phyloP scores from a whole-genome alignment of 257 asterid genomes.

The Penstemon eatonii region DNA sequence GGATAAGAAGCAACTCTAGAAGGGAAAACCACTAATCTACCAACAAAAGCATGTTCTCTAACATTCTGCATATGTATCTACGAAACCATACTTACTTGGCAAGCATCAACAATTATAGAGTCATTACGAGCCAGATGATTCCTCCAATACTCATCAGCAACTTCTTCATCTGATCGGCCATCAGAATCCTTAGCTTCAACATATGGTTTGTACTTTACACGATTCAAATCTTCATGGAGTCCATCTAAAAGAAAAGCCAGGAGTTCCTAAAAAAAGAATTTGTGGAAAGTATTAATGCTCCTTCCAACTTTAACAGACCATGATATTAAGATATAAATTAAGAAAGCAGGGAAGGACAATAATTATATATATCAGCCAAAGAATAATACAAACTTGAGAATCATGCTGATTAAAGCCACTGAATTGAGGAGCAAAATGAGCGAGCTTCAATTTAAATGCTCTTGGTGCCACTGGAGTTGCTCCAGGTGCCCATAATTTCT shows the following conservation, averaged over 20 bases:
- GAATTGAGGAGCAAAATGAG: conserved; percentile 97
- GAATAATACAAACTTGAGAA: conserved; percentile 71
- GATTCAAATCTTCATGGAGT: conserved; percentile 97
- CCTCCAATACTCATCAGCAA: conserved; percentile 91
- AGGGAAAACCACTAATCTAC: neutral
- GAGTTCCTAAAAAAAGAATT: conserved; percentile 65
- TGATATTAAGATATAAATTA: conserved; percentile 10
- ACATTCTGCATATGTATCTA: conserved; percentile 16
- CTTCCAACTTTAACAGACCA: conserved; percentile 27
- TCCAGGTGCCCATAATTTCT: conserved; percentile 96
- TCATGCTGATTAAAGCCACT: conserved; percentile 96
- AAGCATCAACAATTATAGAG: conserved; percentile 91
- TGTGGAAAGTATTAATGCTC: conserved; percentile 24
- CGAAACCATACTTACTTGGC: conserved; percentile 61
- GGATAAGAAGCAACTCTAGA: conserved; percentile 18
- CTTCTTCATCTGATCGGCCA: conserved; percentile 83
- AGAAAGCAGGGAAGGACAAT: conserved; percentile 10
- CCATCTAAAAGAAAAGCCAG: conserved; percentile 95
- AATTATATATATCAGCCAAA: conserved; percentile 20
- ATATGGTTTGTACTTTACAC: conserved; percentile 90
- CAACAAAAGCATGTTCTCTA: neutral
- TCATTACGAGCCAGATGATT: conserved; percentile 97
- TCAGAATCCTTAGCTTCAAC: conserved; percentile 86
- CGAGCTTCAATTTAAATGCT: conserved; percentile 79
- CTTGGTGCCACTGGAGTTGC: conserved; percentile 88